phyloP scores from a whole-genome alignment of 257 asterid genomes.

The Linderniella brevidens region DNA sequence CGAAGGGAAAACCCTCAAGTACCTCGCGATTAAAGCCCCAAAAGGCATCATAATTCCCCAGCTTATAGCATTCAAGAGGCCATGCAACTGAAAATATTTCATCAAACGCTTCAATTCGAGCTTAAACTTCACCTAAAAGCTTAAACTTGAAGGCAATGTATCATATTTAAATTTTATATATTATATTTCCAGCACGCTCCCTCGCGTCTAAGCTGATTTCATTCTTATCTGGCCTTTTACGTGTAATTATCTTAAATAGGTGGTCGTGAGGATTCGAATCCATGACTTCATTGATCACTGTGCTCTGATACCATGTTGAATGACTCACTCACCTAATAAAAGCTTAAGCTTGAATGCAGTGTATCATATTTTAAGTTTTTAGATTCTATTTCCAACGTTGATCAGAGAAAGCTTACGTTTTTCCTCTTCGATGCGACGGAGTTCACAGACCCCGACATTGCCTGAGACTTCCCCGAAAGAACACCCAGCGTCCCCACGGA shows the following conservation, averaged over 20 bases:
- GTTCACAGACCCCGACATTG: constrained; percentile 8
- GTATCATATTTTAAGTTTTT: too few species aligned
- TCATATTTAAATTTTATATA: too few species aligned
- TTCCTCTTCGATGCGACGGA: constrained; percentile 18
- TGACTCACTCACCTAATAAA: too few species aligned
- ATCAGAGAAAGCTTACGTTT: constrained; percentile 15
- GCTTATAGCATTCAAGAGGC: constrained; percentile 57
- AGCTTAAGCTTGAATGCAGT: too few species aligned
- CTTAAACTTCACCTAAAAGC: neutral
- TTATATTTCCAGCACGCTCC: too few species aligned
- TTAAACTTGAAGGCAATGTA: constrained; percentile 3
- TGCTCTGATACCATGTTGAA: too few species aligned
- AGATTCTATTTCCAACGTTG: too few species aligned
- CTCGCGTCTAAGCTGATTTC: too few species aligned
- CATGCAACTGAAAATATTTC: constrained; percentile 42
- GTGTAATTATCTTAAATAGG: too few species aligned
- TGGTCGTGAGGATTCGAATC: too few species aligned
- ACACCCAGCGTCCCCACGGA: constrained; percentile 42
- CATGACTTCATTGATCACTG: too few species aligned
- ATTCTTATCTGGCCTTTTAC: too few species aligned
- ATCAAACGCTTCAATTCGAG: neutral
- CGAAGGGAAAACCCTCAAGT: constrained; percentile 53
- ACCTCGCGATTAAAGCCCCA: constrained; percentile 64
- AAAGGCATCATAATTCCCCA: constrained; percentile 79
- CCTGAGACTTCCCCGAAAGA: constrained; percentile 38